Conservation (phyloP, 2,329 filamentous ascomycete genomes). For the Bipolaris victoriae region DNA sequence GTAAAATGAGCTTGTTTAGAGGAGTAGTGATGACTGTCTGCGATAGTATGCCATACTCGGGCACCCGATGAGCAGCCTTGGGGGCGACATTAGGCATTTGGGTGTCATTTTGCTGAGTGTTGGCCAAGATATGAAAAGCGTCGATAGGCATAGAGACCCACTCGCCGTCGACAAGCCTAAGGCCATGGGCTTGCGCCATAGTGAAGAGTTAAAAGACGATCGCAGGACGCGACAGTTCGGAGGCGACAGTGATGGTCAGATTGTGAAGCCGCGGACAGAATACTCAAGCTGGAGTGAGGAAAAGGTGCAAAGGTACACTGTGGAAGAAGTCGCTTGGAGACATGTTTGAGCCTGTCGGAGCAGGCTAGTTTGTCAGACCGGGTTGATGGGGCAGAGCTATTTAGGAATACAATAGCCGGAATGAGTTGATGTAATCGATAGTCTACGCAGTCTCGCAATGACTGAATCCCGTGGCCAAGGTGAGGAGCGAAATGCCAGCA, state of each 20-base stretch:
- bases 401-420: constrained; percentile 13
- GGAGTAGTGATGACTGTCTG: constrained; percentile 80
- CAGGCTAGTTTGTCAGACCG: constrained; percentile 21
- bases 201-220: background rate
- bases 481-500: constrained; percentile 16
- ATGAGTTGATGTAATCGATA: constrained; percentile 17
- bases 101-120: constrained; percentile 35
- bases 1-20: constrained; percentile 75
- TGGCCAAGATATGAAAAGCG: constrained; percentile 52
- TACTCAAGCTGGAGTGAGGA: constrained; percentile 13
- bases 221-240: constrained; percentile 8
- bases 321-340: constrained; percentile 11
- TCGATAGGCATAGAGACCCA: constrained; percentile 47
- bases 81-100: constrained; percentile 32
- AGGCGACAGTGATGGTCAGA: constrained; percentile 3
- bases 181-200: constrained; percentile 41
- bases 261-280: constrained; percentile 9
- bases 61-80: constrained; percentile 49
- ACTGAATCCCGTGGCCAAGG: constrained; percentile 12
- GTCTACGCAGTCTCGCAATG: constrained; percentile 20
- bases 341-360: constrained; percentile 27
- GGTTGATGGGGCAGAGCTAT: constrained; percentile 8
- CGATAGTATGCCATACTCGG: constrained; percentile 74
- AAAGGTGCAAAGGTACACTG: constrained; percentile 13
- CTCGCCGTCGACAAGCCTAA: constrained; percentile 40